These are phyloP conservation scores for Blastocystis sp. DNA, from an alignment of 352 stramenopile genomes.

Conservation along the genomic window DNA sequence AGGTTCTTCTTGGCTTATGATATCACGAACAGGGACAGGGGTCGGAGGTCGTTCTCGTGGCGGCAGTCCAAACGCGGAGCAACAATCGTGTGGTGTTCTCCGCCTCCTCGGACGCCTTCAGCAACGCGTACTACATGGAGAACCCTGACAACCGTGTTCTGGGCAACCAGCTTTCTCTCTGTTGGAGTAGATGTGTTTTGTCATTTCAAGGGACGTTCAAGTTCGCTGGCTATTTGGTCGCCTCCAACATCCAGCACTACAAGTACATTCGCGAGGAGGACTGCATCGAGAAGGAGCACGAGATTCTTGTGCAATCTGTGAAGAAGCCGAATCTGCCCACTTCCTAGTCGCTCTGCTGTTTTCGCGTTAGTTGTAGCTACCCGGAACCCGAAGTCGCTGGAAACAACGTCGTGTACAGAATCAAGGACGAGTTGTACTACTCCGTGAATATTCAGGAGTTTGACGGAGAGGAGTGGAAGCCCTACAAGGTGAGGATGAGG, in stretches of 20 bases:
- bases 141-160: conserved; percentile 74
- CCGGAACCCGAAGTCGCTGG: conserved; percentile 85
- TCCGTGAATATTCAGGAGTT: conserved; percentile 87
- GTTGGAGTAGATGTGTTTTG: conserved; percentile 74
- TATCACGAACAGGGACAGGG: conserved; percentile 50
- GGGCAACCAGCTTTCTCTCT: conserved; percentile 83
- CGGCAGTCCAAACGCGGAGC: conserved; percentile 86
- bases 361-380: too few relatives aligned
- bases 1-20: background rate
- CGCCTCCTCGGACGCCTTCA: conserved; percentile 86
- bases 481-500: conserved; percentile 77
- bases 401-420: conserved; percentile 88
- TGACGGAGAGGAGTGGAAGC: conserved; percentile 81
- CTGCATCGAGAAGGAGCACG: conserved; percentile 76
- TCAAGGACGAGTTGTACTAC: conserved; percentile 91
- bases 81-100: conserved; percentile 87
- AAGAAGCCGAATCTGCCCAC: conserved; percentile 84
- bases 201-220: conserved; percentile 81
- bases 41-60: conserved; percentile 80
- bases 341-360: conserved; percentile 78
- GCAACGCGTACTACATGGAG: conserved; percentile 82
- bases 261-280: conserved; percentile 81
- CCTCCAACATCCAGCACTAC: conserved; percentile 84
- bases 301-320: conserved; percentile 87
- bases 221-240: conserved; percentile 84